Evolutionary conservation across 352 stramenopile genomes (phyloP), one percentile per base, ranked within the genome.

Genomic region (Pythium volutum): DNA sequence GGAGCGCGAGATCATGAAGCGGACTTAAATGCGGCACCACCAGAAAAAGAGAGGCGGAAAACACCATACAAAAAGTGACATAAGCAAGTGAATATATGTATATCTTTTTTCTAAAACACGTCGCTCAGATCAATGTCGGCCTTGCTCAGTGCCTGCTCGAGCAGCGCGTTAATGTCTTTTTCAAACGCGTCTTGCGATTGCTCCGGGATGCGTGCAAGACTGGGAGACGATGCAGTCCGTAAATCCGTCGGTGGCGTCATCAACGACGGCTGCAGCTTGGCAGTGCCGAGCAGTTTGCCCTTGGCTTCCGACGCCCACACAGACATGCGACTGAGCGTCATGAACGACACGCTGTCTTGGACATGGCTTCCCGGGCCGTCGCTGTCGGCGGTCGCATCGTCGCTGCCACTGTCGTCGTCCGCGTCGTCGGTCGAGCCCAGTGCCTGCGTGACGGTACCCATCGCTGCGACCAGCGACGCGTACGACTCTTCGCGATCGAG

Each of bases 1-100:
- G 60, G 84, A 94, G 64, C 78, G 76, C 49, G 78, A 88, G 57
- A 75, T 92, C 53, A 90, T 92, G 82, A 88, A 68, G 42, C 33
- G 47, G 20, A 51, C 11, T 5, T 58, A 38, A 58, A 36, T 43
- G 36, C 16, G 36, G 31, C 31, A 36, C 31, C 31, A 22, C n/a
- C n/a, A n/a, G n/a, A n/a, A n/a, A n/a, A n/a, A n/a, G n/a, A n/a
- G n/a, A n/a, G n/a, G n/a, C n/a, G n/a, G n/a, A n/a, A n/a, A n/a
- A n/a, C 38, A 8, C 38, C 38, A 45, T 45, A 45, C 38, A 45
- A 45, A 11, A 16, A 36, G 11, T 14, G n/a, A 34, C 27, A 41
- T 54, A 11, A 39, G 25, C n/a, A 31, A 4, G 8, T 36, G 31
- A 36, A 15, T 15, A 36, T 36, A 1, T 39, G 11, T 29, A 57